Evolutionary conservation across 2,329 filamentous ascomycete genomes (phyloP).

Genomic region (Ascochyta viciae-villosae): DNA sequence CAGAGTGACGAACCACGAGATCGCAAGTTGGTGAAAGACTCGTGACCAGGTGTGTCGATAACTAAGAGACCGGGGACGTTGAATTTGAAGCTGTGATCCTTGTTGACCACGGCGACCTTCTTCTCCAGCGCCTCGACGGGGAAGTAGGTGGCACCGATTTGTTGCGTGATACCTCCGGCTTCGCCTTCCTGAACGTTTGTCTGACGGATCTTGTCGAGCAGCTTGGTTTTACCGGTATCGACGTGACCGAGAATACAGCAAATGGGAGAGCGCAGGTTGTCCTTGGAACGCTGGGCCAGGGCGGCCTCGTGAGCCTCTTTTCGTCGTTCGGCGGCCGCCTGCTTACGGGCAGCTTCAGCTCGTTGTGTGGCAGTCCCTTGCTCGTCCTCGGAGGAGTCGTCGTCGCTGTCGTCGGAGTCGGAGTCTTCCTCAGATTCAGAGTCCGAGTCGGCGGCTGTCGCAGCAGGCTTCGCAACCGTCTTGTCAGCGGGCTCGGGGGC

Average conservation of each 20-base stretch:
- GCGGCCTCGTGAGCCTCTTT: constrained; percentile 92
- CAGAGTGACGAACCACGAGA: constrained; percentile 97
- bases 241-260: constrained; percentile 99
- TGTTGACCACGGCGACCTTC: constrained; percentile 94
- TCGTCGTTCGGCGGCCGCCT: constrained; percentile 85
- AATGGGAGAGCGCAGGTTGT: constrained; percentile 95
- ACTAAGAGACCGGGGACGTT: constrained; percentile 96
- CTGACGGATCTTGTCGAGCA: constrained; percentile 97
- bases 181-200: constrained; percentile 99
- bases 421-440: constrained; percentile 49
- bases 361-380: constrained; percentile 74
- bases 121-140: constrained; percentile 89
- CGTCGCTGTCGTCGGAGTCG: constrained; percentile 70
- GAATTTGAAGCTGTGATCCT: constrained; percentile 88
- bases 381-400: constrained; percentile 73
- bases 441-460: constrained; percentile 33
- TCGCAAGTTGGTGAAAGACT: constrained; percentile 98
- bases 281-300: constrained; percentile 86
- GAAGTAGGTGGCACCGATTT: constrained; percentile 99
- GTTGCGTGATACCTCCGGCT: constrained; percentile 98
- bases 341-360: constrained; percentile 80
- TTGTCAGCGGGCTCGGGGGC: constrained; percentile 13
- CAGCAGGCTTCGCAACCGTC: constrained; percentile 16
- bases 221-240: constrained; percentile 99
- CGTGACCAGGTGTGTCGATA: constrained; percentile 99